phyloP scores from a whole-genome alignment of 1,284 basidiomycete species.

The Chalciporus piperatoides region DNA sequence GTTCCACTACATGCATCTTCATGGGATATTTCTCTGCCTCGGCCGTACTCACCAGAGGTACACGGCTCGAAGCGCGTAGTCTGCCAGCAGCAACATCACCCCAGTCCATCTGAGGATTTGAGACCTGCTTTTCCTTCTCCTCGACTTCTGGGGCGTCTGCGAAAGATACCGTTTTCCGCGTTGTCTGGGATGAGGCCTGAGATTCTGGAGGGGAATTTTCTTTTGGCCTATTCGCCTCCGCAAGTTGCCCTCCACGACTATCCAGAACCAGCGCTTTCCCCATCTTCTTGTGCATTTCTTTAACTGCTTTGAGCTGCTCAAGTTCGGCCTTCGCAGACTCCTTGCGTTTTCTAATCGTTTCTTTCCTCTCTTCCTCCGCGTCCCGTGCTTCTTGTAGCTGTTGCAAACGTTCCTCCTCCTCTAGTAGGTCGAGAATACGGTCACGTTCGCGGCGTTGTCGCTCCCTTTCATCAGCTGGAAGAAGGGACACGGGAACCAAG shows the following conservation, averaged over 20 bases:
- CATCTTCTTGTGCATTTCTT: slow-evolving; percentile 72
- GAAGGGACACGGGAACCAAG: slow-evolving; percentile 44
- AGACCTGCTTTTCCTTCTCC: slow-evolving; percentile 1
- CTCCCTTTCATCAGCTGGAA: slow-evolving; percentile 47
- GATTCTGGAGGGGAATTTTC: slow-evolving; percentile 18
- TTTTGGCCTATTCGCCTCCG: slow-evolving; percentile 40
- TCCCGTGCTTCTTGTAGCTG: slow-evolving; percentile 39
- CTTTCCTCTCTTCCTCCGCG: slow-evolving; percentile 41
- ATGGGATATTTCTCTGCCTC: slow-evolving; percentile 48
- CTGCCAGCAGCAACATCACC: slow-evolving; percentile 54
- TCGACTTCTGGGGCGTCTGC: slow-evolving; percentile 37
- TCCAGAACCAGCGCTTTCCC: slow-evolving; percentile 60
- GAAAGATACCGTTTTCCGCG: slow-evolving; percentile 66
- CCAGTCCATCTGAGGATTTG: slow-evolving; percentile 37
- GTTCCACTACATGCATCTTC: slow-evolving; percentile 69
- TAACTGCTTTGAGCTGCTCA: slow-evolving; percentile 48
- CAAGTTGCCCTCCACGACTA: slow-evolving; percentile 40
- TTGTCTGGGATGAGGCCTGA: slow-evolving; percentile 24
- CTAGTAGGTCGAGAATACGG: slow-evolving; percentile 61
- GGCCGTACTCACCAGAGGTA: slow-evolving; percentile 38
- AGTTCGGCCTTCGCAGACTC: slow-evolving; percentile 51
- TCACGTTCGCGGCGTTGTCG: slow-evolving; percentile 53
- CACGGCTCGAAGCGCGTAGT: slow-evolving; percentile 39
- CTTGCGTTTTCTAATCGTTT: slow-evolving; percentile 48
- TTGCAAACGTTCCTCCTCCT: slow-evolving; percentile 60